Evolutionary conservation across 306 rosid genomes (phyloP), one percentile per base, ranked within the genome.

Genomic region (Castanea sativa): DNA sequence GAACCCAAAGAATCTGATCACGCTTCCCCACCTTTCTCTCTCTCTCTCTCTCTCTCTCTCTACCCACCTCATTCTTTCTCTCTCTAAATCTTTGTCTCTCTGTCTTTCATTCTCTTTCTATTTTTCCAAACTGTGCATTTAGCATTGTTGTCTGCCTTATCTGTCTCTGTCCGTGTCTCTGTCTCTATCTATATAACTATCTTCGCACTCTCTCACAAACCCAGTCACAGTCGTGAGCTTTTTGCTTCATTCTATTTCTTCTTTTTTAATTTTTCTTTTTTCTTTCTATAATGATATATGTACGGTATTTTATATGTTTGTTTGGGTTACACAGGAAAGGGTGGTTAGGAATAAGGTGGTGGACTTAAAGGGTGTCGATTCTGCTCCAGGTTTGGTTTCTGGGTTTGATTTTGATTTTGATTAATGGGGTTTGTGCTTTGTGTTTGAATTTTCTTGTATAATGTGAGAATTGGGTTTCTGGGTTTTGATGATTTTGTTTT

Each of bases 341-440:
- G 88, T 81, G 65, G 82, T 88, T 78, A 93, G 90, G 12, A 41
- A 41, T 41, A 41, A 41, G 45, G 45, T 41, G 84, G 92, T 85
- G 69, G 94, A 89, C 90, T 88, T 90, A 3, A 96, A 91, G 86
- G 91, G 87, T 80, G 89, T 87, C 87, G 91, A 86, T 88, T 83
- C 92, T 61, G 86, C 83, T 89, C 82, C 97, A 83, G 98, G 99
- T 95, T 86, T 69, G 89, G 81, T 59, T 76, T 53, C 53, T 49
- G 16, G 65, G 80, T 78, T 78, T 29, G 65, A 79, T 78, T 78
- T 29, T 74, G 3, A n/a, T 29, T 68, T 60, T 25, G 35, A 27
- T 25, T 32, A 4, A 3, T 76, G 64, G 41, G 60, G 74, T 73
- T 76, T 41, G 45, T 41, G 45, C 45, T 8, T 8, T 41, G 45